phyloP scores from a whole-genome alignment of 2,329 filamentous ascomycete genomes.

The Diaporthe humulicola region DNA sequence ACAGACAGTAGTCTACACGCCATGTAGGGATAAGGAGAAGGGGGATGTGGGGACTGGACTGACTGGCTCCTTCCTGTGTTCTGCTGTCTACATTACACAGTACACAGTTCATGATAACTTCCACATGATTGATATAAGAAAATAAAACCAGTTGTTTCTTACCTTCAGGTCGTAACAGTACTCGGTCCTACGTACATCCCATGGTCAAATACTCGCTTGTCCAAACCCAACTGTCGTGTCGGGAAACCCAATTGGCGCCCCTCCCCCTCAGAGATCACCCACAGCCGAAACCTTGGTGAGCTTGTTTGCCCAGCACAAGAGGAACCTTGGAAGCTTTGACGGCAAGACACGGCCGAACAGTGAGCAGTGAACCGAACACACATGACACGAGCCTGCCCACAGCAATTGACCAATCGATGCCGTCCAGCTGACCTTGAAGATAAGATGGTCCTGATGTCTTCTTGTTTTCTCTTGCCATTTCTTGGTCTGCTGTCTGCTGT shows the following conservation, averaged over 20 bases:
- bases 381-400: not conserved
- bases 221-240: not conserved
- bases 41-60: not conserved
- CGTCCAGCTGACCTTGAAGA: not conserved
- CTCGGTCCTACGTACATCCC: no score
- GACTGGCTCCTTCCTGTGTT: not conserved
- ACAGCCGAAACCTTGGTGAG: slow-evolving; percentile 28
- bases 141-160: no score
- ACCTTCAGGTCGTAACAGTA: no score
- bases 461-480: not conserved
- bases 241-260: not conserved
- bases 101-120: no score
- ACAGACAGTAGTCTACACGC: not conserved
- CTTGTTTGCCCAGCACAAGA: slow-evolving; percentile 8
- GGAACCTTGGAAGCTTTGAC: slow-evolving; percentile 11
- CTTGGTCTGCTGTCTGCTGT: not conserved
- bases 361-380: no score
- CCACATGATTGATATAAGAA: no score
- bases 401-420: not conserved
- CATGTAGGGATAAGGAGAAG: slow-evolving; percentile 12
- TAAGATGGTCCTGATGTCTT: not conserved
- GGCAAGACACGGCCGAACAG: not conserved
- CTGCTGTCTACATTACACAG: no score
- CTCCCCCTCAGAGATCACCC: not conserved
- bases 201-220: not conserved